A percentile compares a stretch with the other conserved stretches of the same genome.
phyloP scores from a whole-genome alignment of 106 monocot genomes.

The Dendrobium chrysotoxum region DNA sequence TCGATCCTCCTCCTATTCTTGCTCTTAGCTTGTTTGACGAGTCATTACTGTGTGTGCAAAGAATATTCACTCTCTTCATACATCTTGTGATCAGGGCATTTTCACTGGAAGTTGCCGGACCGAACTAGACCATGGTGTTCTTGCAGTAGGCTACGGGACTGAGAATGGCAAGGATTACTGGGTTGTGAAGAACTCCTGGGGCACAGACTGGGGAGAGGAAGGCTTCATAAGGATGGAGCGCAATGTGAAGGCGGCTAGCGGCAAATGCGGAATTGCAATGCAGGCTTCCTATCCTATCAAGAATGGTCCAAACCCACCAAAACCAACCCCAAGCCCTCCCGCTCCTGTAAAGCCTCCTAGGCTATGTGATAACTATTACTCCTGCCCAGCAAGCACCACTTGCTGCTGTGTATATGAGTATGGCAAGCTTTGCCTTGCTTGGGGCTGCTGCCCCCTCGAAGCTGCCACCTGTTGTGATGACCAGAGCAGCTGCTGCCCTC shows the following conservation, averaged over 20 bases:
- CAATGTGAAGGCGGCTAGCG: constrained; percentile 20
- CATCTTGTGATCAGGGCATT: constrained; percentile 40
- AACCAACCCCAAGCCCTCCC: constrained; percentile 49
- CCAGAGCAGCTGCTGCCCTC: constrained; percentile 80
- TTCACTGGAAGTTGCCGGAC: constrained; percentile 67
- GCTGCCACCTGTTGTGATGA: constrained; percentile 73
- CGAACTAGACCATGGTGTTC: constrained; percentile 66
- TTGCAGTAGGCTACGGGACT: constrained; percentile 68
- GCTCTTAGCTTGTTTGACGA: too few relatives aligned
- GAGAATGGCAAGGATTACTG: constrained; percentile 57
- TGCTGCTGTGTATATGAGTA: constrained; percentile 72
- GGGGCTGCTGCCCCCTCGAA: constrained; percentile 84
- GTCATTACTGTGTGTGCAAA: too few relatives aligned
- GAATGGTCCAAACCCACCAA: constrained; percentile 55
- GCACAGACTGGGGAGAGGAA: constrained; percentile 49
- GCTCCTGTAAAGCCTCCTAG: constrained; percentile 37
- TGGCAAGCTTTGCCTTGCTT: constrained; percentile 44
- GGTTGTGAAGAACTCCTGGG: constrained; percentile 77
- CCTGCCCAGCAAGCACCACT: constrained; percentile 62
- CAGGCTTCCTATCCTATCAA: constrained; percentile 62
- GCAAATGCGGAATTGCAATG: constrained; percentile 68
- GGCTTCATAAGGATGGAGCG: constrained; percentile 65
- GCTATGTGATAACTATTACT: constrained; percentile 41
- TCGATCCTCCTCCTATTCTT: too few relatives aligned
- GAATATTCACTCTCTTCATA: not conserved